Evolutionary conservation across 164 flowering plant genomes (phyloP).

Genomic region (Tetracentron sinense): DNA sequence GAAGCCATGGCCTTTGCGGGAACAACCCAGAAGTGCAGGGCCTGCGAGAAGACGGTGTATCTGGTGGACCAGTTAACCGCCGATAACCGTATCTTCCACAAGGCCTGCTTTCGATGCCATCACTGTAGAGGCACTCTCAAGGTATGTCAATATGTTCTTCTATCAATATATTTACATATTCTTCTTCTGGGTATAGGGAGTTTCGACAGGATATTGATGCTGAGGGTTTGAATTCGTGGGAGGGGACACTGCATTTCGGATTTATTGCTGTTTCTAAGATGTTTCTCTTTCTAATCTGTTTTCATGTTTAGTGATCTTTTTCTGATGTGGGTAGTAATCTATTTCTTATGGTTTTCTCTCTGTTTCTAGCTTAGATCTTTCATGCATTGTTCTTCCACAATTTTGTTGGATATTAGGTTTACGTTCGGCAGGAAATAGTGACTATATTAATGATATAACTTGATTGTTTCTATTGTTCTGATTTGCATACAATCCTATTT

Average conservation of each 20-base stretch:
- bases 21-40: conserved; percentile 88
- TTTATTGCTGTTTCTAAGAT: background rate
- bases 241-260: too few species aligned
- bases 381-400: too few species aligned
- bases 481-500: too few species aligned
- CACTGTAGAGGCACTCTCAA: conserved; percentile 94
- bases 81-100: conserved; percentile 76
- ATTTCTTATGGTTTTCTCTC: too few species aligned
- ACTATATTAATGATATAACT: too few species aligned
- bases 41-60: conserved; percentile 89
- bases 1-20: conserved; percentile 80
- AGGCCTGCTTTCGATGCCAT: conserved; percentile 88
- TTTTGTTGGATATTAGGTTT: too few species aligned
- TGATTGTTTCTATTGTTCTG: too few species aligned
- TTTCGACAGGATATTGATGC: background rate
- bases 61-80: conserved; percentile 81
- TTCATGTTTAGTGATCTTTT: background rate
- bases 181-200: background rate
- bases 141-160: conserved; percentile 27
- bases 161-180: too few species aligned
- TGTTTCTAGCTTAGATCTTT: too few species aligned
- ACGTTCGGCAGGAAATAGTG: too few species aligned
- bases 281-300: background rate
- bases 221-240: too few species aligned
- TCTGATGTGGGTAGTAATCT: too few species aligned